Evolutionary conservation across 805 yeast genomes (phyloP), one percentile per base, ranked within the genome.

Genomic region (Myxozyma lipomycoides): DNA sequence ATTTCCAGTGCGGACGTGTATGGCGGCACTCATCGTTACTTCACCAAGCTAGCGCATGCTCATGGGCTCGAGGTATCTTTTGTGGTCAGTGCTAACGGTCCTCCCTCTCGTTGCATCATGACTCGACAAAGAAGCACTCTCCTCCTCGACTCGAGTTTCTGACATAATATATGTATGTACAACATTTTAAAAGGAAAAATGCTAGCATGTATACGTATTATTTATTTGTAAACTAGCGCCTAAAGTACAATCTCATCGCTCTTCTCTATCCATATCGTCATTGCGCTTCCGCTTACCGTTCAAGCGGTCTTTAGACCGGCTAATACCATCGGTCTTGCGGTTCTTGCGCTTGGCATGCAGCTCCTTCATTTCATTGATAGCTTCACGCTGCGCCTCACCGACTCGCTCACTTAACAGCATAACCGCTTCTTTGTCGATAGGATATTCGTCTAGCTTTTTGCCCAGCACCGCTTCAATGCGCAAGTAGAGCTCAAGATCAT

Each of bases 11-110:
- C 86, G 61, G 95, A 86, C 64, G 95, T 86, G 41, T 86, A 86
- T 69, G 95, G 95, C 56, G 95, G 95, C 62, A 86, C 95, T 51
- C 93, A 86, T 73, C 77, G 95, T 70, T 86, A 87, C 70, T 86
- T 86, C 76, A 83, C 95, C 66, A 78, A 84, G 67, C 95, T 86
- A 43, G 95, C 91, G 55, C 73, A 74, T 64, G 78, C 86, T 42
- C 93, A 86, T 66, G 93, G 91, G 51, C 84, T 85, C 51, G 75
- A 73, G 48, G 77, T 84, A 40, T 69, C 80, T 17, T 86, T 87
- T 70, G 81, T 88, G 43, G 78, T 77, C 60, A 76, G 83, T 66
- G n/a, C n/a, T n/a, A n/a, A n/a, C n/a, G n/a, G n/a, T n/a, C n/a
- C n/a, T n/a, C n/a, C n/a, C n/a, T 48, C 22, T 64, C 42, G 51